Conservation (phyloP, 345 rosid genomes). For the Raphanus raphanistrum region DNA sequence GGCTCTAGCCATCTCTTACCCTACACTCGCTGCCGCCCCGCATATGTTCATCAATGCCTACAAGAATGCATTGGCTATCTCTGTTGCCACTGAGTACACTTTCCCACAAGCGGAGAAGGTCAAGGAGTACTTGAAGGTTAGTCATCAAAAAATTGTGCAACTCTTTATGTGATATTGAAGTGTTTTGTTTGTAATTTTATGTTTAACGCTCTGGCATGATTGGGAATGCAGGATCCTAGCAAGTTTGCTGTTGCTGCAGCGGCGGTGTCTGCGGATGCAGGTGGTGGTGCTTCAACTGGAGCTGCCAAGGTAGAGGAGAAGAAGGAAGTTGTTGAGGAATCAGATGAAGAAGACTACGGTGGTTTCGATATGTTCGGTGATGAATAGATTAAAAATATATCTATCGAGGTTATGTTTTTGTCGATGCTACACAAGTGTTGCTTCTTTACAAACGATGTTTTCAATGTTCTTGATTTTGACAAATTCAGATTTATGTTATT, state of each 20-base stretch:
- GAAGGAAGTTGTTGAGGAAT: slow-evolving; percentile 34
- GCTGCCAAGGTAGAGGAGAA: slow-evolving; percentile 39
- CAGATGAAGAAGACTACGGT: slow-evolving; percentile 43
- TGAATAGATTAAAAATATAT: slow-evolving; percentile 15
- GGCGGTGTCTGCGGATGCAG: slow-evolving; percentile 27
- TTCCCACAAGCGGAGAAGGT: slow-evolving; percentile 89
- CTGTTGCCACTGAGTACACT: slow-evolving; percentile 74
- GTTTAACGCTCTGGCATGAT: background rate
- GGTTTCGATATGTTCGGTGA: slow-evolving; percentile 40
- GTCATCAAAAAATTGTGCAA: background rate
- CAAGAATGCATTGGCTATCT: slow-evolving; percentile 74
- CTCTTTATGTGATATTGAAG: background rate
- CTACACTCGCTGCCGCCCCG: slow-evolving; percentile 71
- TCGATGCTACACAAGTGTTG: slow-evolving; percentile 1
- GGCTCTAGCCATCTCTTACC: slow-evolving; percentile 73
- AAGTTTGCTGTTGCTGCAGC: slow-evolving; percentile 43
- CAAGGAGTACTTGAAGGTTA: slow-evolving; percentile 81
- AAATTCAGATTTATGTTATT: slow-evolving; percentile 7
- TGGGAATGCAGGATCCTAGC: slow-evolving; percentile 40
- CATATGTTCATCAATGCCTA: slow-evolving; percentile 77
- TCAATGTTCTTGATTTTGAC: slow-evolving; percentile 23
- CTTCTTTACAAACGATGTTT: slow-evolving; percentile 19
- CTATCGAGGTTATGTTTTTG: slow-evolving; percentile 17
- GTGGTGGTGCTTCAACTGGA: slow-evolving; percentile 29
- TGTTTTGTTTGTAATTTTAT: background rate